Evolutionary conservation across 257 asterid genomes (phyloP), one percentile per base, ranked within the genome.

Genomic region (Gentiana macrophylla): DNA sequence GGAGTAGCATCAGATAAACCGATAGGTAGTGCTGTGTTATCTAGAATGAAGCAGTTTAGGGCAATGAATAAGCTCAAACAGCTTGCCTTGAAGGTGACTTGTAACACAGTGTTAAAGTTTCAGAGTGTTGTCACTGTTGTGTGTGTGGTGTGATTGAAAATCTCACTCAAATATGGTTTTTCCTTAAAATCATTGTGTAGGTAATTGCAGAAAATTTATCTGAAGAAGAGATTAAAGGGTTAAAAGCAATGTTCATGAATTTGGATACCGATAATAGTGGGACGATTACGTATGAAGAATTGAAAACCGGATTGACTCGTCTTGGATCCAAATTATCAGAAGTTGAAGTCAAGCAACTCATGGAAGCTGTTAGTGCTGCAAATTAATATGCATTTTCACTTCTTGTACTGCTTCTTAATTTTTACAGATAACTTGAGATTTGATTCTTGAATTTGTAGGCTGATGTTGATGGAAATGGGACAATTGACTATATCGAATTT

Each of bases 381-480:
- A 44, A 56, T 53, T 55, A 10, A 52, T 13, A 32, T 49, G 6
- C 37, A 59, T 6, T 37, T 7, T 62, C 37, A 10, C 12, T 44
- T 35, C 52, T 51, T n/a, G 41, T 33, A 5, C 36, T 64, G 59
- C 46, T 32, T 49, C 50, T 50, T 61, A 33, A 47, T 53, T 53
- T 13, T 54, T 62, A 43, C n/a, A 33, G 53, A 41, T 36, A 68
- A 54, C 37, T 37, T 24, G 24, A 24, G 33, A 2, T 49, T 54
- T 35, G 69, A 49, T 55, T 53, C 56, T 61, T 71, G 24, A 24
- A 24, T 24, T 24, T 24, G 24, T 85, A 89, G 97, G 97, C 97
- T 57, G 97, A 89, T 61, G 97, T 89, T 66, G 97, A 89, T 68
- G 97, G 97, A 61, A 89, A 83, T 8, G 97, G 97, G 62, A 72